Evolutionary conservation across 306 rosid genomes (phyloP), one percentile per base, ranked within the genome.

Genomic region (Cucurbita argyrosperma): DNA sequence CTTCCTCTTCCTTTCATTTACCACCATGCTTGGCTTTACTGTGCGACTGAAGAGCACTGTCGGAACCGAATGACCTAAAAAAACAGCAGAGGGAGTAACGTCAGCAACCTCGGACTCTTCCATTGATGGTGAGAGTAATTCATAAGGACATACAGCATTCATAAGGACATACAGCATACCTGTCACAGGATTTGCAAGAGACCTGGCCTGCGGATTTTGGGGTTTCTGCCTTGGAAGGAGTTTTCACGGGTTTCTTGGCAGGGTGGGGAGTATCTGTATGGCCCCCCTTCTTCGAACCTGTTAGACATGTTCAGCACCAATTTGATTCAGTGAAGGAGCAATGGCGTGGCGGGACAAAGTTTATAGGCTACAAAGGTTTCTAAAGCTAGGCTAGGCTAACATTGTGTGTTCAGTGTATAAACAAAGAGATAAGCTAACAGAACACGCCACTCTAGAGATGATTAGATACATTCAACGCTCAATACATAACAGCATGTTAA

Each of bases 201-300:
- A 83, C 49, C 1, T 76, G 70, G 58, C 90, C 92, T 35, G 79
- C 90, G 14, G 98, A 89, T 71, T 90, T 92, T 4, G 95, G 92
- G 11, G 87, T 62, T 74, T 84, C 82, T 7, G 37, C 59, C 80
- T 88, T 91, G 14, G 37, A n/a, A 6, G 78, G 47, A 30, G 88
- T 76, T 86, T 94, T 90, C 42, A 59, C 88, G 10, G 71, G 16
- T 47, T 89, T 89, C 92, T 94, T 94, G 26, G 68, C 80, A 5
- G 98, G 96, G 77, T 89, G 92, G 15, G 97, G 98, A 12, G 98
- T 94, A 1, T 83, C 91, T 0, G 81, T 73, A 63, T 87, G 96
- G 23, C 72, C 96, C 16, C 80, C 63, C 84, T 90, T 90, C 82
- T 94, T 94, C 6, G 79, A 87, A 74, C 86, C 97, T 90, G 79